These are phyloP conservation scores for Bimuria novae-zelandiae DNA, from an alignment of 2,329 filamentous ascomycete genomes.

Conservation along the genomic window DNA sequence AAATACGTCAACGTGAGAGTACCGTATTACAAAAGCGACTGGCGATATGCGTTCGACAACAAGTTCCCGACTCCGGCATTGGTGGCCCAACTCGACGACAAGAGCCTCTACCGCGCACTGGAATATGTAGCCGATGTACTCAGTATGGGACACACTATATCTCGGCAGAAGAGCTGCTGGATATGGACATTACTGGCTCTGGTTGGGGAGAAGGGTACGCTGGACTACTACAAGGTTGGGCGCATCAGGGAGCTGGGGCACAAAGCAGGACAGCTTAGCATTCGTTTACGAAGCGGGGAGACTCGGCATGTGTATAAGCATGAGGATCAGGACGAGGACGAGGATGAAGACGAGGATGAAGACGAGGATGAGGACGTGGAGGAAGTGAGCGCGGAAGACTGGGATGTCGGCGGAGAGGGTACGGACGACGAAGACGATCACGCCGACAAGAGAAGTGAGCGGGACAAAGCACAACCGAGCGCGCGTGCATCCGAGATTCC, in stretches of 20 bases:
- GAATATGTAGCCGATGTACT: slow-evolving; percentile 66
- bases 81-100: slow-evolving; percentile 62
- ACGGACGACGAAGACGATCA: slow-evolving; percentile 6
- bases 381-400: slow-evolving; percentile 9
- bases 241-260: slow-evolving; percentile 80
- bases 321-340: not conserved
- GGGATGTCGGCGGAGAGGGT: slow-evolving; percentile 5
- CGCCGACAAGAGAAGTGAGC: not conserved
- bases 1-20: slow-evolving; percentile 15
- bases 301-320: not conserved
- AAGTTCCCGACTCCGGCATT: slow-evolving; percentile 54
- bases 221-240: slow-evolving; percentile 76
- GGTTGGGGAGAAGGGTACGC: slow-evolving; percentile 72
- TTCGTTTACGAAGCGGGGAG: slow-evolving; percentile 26
- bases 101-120: slow-evolving; percentile 68
- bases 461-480: not conserved
- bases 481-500: not conserved
- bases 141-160: slow-evolving; percentile 62
- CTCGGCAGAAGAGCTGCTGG: slow-evolving; percentile 76
- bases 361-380: slow-evolving; percentile 5
- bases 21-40: slow-evolving; percentile 44
- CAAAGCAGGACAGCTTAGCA: slow-evolving; percentile 67
- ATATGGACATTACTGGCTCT: slow-evolving; percentile 80
- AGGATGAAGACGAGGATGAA: slow-evolving; percentile 2
- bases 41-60: slow-evolving; percentile 34